Evolutionary conservation across 2,329 filamentous ascomycete species (phyloP).

Genomic region (Chrysosporium keratinophilum): DNA sequence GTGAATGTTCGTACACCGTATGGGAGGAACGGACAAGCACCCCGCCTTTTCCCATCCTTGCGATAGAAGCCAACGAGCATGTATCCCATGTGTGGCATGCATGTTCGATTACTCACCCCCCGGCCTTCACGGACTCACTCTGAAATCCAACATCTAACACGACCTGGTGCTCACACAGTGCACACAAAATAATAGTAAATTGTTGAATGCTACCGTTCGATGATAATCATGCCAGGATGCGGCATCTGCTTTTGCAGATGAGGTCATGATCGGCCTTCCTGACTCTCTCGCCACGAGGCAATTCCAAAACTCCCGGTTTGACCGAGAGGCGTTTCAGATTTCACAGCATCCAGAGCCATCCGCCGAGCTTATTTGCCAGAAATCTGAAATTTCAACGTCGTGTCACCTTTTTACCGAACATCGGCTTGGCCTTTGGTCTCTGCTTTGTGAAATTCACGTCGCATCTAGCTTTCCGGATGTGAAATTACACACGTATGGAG

Average conservation of each 20-base stretch:
- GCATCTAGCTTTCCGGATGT: no score
- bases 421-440: neutral
- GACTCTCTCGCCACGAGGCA: neutral
- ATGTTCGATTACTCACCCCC: neutral
- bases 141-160: slow-evolving; percentile 7
- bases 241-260: neutral
- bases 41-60: neutral
- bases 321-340: slow-evolving; percentile 2
- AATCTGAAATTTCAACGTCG: neutral
- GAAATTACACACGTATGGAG: no score
- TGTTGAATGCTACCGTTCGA: neutral
- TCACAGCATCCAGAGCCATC: neutral
- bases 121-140: slow-evolving; percentile 4
- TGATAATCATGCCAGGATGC: neutral
- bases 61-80: neutral
- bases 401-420: neutral
- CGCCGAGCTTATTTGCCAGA: neutral
- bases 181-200: neutral
- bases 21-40: neutral
- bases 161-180: neutral
- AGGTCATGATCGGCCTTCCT: neutral
- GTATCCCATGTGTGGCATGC: neutral
- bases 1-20: neutral
- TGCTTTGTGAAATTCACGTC: neutral
- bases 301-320: neutral